A percentile compares a stretch with the other conserved stretches of the same genome.
phyloP scores from a whole-genome alignment of 208 protist genomes.

The Phytomonas sp. region DNA sequence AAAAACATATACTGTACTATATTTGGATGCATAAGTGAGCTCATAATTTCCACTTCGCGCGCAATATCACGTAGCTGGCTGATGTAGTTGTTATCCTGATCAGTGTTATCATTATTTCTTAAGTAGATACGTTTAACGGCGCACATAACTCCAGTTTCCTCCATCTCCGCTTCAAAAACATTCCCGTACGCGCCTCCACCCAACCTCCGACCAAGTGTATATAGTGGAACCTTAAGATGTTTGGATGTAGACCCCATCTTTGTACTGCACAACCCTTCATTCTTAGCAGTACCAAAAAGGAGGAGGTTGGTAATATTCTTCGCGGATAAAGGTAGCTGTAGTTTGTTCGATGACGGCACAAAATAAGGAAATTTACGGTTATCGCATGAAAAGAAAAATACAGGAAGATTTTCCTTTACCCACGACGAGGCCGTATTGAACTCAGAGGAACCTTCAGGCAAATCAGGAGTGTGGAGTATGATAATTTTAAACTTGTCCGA shows the following conservation, averaged over 20 bases:
- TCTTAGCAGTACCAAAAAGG: slow-evolving; percentile 36
- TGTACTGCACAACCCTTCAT: slow-evolving; percentile 26
- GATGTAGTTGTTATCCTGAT: slow-evolving; percentile 12
- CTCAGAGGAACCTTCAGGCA: slow-evolving; percentile 18
- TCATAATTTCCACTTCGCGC: slow-evolving; percentile 80
- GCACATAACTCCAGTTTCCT: slow-evolving; percentile 43
- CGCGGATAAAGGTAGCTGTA: slow-evolving; percentile 36
- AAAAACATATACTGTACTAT: slow-evolving; percentile 82
- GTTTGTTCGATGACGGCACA: slow-evolving; percentile 22
- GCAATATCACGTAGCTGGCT: slow-evolving; percentile 66
- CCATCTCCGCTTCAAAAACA: slow-evolving; percentile 82
- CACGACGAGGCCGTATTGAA: slow-evolving; percentile 35
- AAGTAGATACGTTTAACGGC: slow-evolving; percentile 84
- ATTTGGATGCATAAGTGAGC: slow-evolving; percentile 66
- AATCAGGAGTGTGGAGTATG: slow-evolving; percentile 46
- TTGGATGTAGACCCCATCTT: slow-evolving; percentile 13
- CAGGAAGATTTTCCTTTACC: slow-evolving; percentile 29
- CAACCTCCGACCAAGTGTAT: slow-evolving; percentile 64
- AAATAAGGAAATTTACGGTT: slow-evolving; percentile 14
- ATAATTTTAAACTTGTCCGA: slow-evolving; percentile 60
- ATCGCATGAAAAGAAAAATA: slow-evolving; percentile 51
- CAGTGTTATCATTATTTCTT: slow-evolving; percentile 21
- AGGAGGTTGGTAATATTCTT: slow-evolving; percentile 33
- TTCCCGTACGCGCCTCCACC: slow-evolving; percentile 73
- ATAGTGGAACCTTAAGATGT: slow-evolving; percentile 42